Evolutionary conservation across 805 yeast species (phyloP), one percentile per base, ranked within the genome.

Genomic region (Yarrowia osloensis): DNA sequence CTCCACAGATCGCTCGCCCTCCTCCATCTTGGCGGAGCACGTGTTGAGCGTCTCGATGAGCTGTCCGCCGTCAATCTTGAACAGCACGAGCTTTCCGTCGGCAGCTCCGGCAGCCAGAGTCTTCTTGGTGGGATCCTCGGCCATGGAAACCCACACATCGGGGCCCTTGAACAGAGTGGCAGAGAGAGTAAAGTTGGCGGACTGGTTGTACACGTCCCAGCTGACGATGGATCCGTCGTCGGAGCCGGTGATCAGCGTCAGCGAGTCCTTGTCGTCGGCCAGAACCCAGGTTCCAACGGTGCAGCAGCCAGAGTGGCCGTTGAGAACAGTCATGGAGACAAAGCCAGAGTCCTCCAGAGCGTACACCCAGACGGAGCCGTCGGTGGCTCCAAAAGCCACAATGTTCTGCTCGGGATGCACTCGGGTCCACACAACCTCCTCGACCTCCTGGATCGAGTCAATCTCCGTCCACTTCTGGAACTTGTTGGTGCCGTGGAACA

Each of bases 291-390:
- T 82, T 66, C 97, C 98, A 70, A 82, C 85, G 33, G 93, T 89
- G 75, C 94, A 88, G 71, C 93, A 95, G 68, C 84, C 77, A 68
- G 89, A 86, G 78, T 94, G 98, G 21, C 88, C 86, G 74, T 69
- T 68, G 47, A 79, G 71, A 6, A 77, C 80, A 1, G 78, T 73
- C 35, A 77, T 66, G 42, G 54, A 31, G 6, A 29, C 52, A 15
- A 61, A 44, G 7, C 66, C 54, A 19, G 40, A 24, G 59, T 69
- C 89, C 68, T 86, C 91, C 46, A 93, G 82, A 73, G 88, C 90
- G 75, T 92, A 95, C 29, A 88, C 91, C 97, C 97, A 94, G 3
- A 93, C 96, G 0, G 97, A 88, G 2, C 99, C 99, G 77, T 93
- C 97, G 8, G 82, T 80, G 24, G 91, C 94, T 69, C 98, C 98